Conservation (phyloP, 805 yeast genomes). For the Brettanomyces sp. region DNA sequence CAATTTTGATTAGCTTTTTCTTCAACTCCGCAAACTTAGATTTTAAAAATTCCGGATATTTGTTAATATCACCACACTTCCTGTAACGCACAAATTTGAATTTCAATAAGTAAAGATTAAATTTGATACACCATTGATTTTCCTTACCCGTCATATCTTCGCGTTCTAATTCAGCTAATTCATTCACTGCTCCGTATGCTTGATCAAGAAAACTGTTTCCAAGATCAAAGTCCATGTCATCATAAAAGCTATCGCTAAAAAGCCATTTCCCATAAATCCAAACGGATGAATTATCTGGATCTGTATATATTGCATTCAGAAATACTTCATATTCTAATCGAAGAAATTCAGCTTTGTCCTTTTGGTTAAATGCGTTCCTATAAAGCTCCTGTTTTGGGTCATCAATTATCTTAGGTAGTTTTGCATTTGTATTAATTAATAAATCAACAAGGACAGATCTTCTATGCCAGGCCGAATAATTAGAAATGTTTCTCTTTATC, state of each 20-base stretch:
- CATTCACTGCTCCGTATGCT: constrained; percentile 42
- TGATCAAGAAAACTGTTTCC: constrained; percentile 31
- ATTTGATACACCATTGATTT: constrained; percentile 70
- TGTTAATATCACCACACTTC: constrained; percentile 8
- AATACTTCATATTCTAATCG: constrained; percentile 55
- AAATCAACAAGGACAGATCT: constrained; percentile 60
- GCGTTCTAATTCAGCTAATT: constrained; percentile 63
- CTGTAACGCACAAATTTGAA: constrained; percentile 12
- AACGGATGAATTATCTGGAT: constrained; percentile 87
- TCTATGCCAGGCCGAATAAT: constrained; percentile 95
- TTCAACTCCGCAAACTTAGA: constrained; percentile 27
- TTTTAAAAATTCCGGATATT: neutral
- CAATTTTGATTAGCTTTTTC: constrained; percentile 38
- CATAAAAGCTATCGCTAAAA: constrained; percentile 33
- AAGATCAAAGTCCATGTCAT: constrained; percentile 20
- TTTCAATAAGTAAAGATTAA: constrained; percentile 38
- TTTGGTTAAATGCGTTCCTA: constrained; percentile 10
- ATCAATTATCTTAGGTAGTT: constrained; percentile 4
- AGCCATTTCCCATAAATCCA: constrained; percentile 91
- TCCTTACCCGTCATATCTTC: constrained; percentile 50
- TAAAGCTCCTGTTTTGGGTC: constrained; percentile 8
- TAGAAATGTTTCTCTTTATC: constrained; percentile 78
- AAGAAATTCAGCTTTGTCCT: constrained; percentile 26
- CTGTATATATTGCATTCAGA: constrained; percentile 82
- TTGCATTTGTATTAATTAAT: constrained; percentile 26